phyloP scores from a whole-genome alignment of 202 grass and related monocot genomes.

The Hordeum pubiflorum region DNA sequence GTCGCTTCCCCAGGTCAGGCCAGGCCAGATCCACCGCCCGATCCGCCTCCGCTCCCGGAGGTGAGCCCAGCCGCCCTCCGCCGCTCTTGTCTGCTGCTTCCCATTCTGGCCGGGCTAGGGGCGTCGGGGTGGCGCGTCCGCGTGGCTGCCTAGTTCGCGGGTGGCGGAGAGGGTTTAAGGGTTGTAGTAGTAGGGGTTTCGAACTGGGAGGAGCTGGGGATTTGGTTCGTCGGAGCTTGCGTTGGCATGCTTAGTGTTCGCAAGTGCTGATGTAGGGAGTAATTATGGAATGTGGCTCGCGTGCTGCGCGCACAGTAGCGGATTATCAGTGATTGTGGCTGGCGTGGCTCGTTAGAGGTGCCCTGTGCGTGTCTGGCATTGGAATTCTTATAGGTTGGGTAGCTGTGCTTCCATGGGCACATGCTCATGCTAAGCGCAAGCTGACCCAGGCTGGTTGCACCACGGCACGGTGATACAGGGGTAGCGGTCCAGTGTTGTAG shows the following conservation, averaged over 20 bases:
- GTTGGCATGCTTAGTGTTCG: neutral
- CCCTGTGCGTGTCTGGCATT: neutral
- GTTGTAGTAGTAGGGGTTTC: neutral
- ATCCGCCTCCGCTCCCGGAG: constrained; percentile 16
- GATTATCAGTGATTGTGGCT: neutral
- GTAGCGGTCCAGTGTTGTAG: neutral
- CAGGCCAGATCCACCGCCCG: constrained; percentile 26
- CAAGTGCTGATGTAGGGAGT: neutral
- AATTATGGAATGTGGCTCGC: neutral
- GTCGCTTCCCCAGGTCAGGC: neutral
- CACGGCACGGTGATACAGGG: too few relatives aligned
- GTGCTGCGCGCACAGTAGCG: neutral
- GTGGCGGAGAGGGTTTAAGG: constrained; percentile 25
- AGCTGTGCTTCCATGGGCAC: neutral
- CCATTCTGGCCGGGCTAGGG: too few relatives aligned
- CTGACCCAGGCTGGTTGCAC: too few relatives aligned
- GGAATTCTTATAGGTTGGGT: neutral
- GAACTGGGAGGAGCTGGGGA: neutral
- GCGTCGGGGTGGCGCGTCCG: neutral
- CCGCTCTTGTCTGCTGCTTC: neutral
- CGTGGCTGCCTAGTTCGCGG: neutral
- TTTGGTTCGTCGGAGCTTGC: neutral
- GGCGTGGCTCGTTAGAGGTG: neutral
- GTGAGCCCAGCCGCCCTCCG: neutral
- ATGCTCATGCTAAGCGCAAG: neutral